phyloP scores from a whole-genome alignment of 768 basidiomycete genomes.

The Suillus cothurnatus region DNA sequence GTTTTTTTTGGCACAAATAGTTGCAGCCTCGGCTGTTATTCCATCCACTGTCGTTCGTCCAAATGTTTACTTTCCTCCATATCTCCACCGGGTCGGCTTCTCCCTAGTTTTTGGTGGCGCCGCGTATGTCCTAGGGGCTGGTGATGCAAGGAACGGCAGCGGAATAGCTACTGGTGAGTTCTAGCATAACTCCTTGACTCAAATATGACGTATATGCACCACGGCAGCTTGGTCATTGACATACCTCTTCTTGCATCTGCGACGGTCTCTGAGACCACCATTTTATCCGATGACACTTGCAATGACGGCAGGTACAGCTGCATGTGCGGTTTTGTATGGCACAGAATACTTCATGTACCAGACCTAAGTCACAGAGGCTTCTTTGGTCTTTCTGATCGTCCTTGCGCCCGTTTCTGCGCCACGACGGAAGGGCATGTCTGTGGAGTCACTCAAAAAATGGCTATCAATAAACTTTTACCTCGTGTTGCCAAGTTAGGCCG shows the following conservation, averaged over 20 bases:
- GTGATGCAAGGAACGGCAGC: slow-evolving; percentile 45
- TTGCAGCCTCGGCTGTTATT: slow-evolving; percentile 37
- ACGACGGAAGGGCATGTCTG: background rate
- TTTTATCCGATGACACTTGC: slow-evolving; percentile 36
- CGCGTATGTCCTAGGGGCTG: slow-evolving; percentile 42
- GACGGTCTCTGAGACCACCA: slow-evolving; percentile 34
- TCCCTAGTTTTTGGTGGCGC: slow-evolving; percentile 45
- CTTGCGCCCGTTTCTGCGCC: background rate
- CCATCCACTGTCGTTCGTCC: slow-evolving; percentile 35
- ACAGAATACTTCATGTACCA: slow-evolving; percentile 33
- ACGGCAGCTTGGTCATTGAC: slow-evolving; percentile 47
- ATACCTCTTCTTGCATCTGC: slow-evolving; percentile 42
- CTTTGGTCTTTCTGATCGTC: background rate
- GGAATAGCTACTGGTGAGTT: slow-evolving; percentile 40
- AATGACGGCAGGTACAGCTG: slow-evolving; percentile 32
- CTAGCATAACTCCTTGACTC: background rate
- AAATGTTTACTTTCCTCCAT: slow-evolving; percentile 39
- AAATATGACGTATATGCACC: background rate
- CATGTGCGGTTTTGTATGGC: slow-evolving; percentile 30
- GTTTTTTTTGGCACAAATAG: slow-evolving; percentile 23
- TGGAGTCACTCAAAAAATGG: background rate
- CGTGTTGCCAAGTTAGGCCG: too few relatives aligned
- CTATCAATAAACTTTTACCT: background rate
- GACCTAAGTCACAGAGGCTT: slow-evolving; percentile 6
- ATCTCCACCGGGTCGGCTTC: slow-evolving; percentile 46